Base-by-base conservation (phyloP, 345 rosid genomes). In the Jatropha curcas region DNA sequence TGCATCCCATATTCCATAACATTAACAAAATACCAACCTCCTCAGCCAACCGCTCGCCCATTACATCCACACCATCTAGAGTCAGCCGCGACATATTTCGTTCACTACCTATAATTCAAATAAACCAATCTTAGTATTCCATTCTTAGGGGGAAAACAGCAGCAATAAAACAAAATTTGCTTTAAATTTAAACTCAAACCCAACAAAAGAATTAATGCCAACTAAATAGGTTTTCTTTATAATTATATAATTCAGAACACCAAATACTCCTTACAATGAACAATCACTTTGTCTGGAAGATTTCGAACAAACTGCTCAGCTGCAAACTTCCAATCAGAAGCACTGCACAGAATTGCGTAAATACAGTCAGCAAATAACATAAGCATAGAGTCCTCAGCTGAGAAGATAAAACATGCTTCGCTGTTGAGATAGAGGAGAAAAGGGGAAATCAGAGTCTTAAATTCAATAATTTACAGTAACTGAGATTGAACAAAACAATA, bases 51-150 rank as follows among this genome's bases (percentile, higher is more conserved):
- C 98, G 90, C 76, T 91, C 97, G 24, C 99, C 99, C 99, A 95
- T 95, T 67, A 95, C 94, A 80, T 92, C 99, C 69, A 92, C 94
- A 41, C 99, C 98, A 82, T 95, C 99, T 53, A 95, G 73, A 43
- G 94, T 87, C 76, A 86, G 86, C 67, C 22, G 83, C 56, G 86
- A 85, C 61, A 62, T 76, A 79, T 92, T 95, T 25, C 88, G 81
- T 52, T 95, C 92, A 55, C 99, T 95, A 76, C 99, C 98, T 95
- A 84, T 48, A 77, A 60, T 65, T 27, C 35, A 68, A 5, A 37
- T 46, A 62, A 60, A 45, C 43, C 58, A 72, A 72, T 55, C 51
- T 12, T 52, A 22, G n/a, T 24, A 72, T 63, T 60, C 35, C 37
- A 65, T 16, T 50, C 24, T 14, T 25, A 1, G 4, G n/a, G 14